phyloP scores from a whole-genome alignment of 2,329 filamentous ascomycete genomes.

The Akanthomyces dipterigenus region DNA sequence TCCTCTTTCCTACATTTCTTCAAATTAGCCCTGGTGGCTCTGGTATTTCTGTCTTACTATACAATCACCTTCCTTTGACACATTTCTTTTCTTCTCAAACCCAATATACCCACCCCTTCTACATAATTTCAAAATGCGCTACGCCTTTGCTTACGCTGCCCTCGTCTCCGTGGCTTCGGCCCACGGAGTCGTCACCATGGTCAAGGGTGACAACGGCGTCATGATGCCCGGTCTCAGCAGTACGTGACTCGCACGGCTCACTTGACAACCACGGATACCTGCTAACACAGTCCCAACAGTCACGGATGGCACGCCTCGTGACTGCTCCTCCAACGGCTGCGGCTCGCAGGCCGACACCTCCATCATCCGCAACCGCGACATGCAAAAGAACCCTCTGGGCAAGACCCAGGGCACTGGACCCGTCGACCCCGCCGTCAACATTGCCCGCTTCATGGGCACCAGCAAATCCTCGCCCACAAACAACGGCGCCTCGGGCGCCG shows the following conservation, averaged over 20 bases:
- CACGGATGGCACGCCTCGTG: conserved; percentile 59
- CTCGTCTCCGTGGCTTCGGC: conserved; percentile 44
- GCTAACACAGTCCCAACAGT: conserved; percentile 29
- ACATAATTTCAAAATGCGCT: conserved; percentile 23
- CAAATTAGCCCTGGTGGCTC: conserved; percentile 11
- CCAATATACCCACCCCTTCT: neutral
- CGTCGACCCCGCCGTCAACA: conserved; percentile 50
- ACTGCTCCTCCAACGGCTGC: conserved; percentile 54
- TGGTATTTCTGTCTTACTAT: conserved; percentile 8
- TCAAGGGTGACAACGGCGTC: conserved; percentile 55
- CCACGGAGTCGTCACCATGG: conserved; percentile 51
- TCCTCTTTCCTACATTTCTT: neutral
- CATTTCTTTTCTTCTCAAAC: neutral
- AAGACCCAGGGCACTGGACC: conserved; percentile 54
- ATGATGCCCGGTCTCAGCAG: conserved; percentile 51
- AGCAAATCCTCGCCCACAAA: conserved; percentile 29
- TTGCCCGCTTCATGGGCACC: conserved; percentile 54
- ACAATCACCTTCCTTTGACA: neutral
- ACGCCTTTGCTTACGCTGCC: conserved; percentile 21
- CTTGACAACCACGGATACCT: neutral
- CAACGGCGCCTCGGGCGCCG: conserved; percentile 30
- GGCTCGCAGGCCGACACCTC: conserved; percentile 64
- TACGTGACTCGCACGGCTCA: conserved; percentile 12
- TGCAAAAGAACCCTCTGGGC: conserved; percentile 53
- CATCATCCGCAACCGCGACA: conserved; percentile 58